Evolutionary conservation across 352 stramenopile genomes (phyloP).

Genomic region (Phytophthora ramorum): DNA sequence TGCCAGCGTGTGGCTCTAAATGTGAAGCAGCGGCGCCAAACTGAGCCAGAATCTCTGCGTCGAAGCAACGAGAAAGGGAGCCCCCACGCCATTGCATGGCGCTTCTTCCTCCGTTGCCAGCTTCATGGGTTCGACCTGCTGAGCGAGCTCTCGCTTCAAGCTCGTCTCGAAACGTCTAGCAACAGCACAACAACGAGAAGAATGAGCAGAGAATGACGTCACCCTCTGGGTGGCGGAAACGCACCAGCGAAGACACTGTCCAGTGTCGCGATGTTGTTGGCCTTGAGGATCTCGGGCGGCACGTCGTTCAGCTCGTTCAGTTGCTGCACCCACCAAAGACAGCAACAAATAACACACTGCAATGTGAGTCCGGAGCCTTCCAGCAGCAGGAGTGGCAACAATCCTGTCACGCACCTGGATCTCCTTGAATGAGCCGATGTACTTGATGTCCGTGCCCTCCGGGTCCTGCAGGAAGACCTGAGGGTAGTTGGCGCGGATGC

Average conservation of each 20-base stretch:
- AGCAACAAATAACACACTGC: not conserved
- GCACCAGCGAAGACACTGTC: conserved; percentile 76
- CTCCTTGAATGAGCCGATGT: conserved; percentile 83
- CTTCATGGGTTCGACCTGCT: conserved; percentile 16
- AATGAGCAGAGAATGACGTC: not conserved
- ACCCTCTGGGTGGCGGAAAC: not conserved
- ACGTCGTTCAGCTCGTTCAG: conserved; percentile 88
- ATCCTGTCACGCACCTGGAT: conserved; percentile 62
- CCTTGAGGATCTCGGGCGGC: conserved; percentile 71
- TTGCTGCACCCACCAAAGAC: conserved; percentile 46
- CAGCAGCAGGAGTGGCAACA: not conserved
- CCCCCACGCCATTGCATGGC: not conserved
- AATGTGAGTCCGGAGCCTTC: conserved; percentile 14
- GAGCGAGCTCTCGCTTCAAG: conserved; percentile 22
- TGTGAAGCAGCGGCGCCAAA: conserved; percentile 8
- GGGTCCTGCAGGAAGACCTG: conserved; percentile 84
- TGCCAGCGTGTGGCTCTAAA: conserved; percentile 25
- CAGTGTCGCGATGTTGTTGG: conserved; percentile 82
- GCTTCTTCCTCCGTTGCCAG: conserved; percentile 12
- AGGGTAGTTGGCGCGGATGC: conserved; percentile 85
- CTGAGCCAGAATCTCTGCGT: not conserved
- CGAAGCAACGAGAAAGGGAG: conserved; percentile 4
- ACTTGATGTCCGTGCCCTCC: conserved; percentile 52
- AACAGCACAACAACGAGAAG: conserved; percentile 27
- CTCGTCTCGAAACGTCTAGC: conserved; percentile 43